Conservation (phyloP, 2,329 filamentous ascomycete species). For the Cytospora leucostoma region DNA sequence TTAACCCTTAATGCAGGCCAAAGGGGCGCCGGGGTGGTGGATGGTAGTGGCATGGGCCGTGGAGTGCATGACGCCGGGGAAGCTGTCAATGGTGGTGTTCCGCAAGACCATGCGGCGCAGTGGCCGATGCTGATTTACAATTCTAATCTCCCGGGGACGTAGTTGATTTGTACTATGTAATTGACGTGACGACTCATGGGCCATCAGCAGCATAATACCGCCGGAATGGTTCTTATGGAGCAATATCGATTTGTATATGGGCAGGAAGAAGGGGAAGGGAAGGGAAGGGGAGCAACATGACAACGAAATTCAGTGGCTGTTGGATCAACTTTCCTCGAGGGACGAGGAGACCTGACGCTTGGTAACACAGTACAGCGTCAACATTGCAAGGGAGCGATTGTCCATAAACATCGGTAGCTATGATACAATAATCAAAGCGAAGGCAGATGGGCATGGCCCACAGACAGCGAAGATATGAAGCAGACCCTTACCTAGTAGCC, state of each 20-base stretch:
- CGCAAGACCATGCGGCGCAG: slow-evolving; percentile 7
- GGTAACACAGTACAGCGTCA: background rate
- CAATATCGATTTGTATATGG: background rate
- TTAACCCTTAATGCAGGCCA: slow-evolving; percentile 47
- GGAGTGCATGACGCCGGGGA: background rate
- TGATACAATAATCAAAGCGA: too few relatives aligned
- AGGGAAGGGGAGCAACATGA: background rate
- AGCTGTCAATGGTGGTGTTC: slow-evolving; percentile 4
- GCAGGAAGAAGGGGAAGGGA: background rate
- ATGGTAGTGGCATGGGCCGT: slow-evolving; percentile 9
- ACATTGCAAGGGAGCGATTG: too few relatives aligned
- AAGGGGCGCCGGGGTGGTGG: slow-evolving; percentile 15
- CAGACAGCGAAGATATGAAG: too few relatives aligned
- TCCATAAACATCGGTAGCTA: too few relatives aligned
- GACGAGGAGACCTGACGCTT: background rate
- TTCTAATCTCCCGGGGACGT: slow-evolving; percentile 7
- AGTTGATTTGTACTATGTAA: background rate
- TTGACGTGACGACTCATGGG: background rate
- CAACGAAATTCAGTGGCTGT: too few relatives aligned
- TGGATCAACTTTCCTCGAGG: background rate
- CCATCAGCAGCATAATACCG: background rate
- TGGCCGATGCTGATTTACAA: slow-evolving; percentile 26
- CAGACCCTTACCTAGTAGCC: too few relatives aligned
- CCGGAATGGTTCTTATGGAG: background rate
- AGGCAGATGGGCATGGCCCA: too few relatives aligned